Evolutionary conservation across 306 rosid species (phyloP).

Genomic region (Phaseolus lunatus): DNA sequence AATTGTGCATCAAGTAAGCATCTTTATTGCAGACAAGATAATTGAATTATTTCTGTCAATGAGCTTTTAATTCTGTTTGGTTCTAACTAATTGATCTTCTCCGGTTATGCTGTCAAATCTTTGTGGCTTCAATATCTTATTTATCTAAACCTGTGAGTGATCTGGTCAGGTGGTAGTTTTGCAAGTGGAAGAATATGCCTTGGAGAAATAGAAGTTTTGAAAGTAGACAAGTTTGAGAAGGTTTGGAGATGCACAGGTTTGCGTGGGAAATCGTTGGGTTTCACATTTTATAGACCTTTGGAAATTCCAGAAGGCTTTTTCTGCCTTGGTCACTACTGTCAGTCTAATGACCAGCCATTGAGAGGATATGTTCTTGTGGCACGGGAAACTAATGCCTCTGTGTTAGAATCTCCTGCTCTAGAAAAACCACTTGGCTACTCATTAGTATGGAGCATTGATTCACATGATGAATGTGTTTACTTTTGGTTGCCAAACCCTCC

Average conservation of each 20-base stretch:
- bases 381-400: conserved; percentile 45
- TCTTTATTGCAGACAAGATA: neutral
- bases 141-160: conserved; percentile 41
- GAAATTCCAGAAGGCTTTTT: conserved; percentile 74
- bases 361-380: conserved; percentile 81
- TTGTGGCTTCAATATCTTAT: conserved; percentile 31
- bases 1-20: conserved; percentile 19
- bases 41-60: conserved; percentile 32
- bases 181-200: conserved; percentile 74
- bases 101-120: conserved; percentile 10
- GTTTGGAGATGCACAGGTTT: conserved; percentile 63
- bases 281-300: conserved; percentile 77
- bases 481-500: conserved; percentile 94
- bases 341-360: conserved; percentile 64
- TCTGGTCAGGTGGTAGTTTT: conserved; percentile 75
- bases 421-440: conserved; percentile 67
- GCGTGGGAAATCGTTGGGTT: conserved; percentile 59
- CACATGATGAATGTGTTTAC: conserved; percentile 66
- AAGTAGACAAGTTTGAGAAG: conserved; percentile 63
- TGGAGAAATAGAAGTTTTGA: conserved; percentile 71
- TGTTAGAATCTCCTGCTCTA: conserved; percentile 60
- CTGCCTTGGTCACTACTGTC: conserved; percentile 90
- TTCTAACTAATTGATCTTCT: conserved; percentile 7
- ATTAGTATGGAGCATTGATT: conserved; percentile 73
- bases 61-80: neutral